Evolutionary conservation across 1,284 basidiomycete species (phyloP).

Genomic region (Cystobasidium slooffiae): DNA sequence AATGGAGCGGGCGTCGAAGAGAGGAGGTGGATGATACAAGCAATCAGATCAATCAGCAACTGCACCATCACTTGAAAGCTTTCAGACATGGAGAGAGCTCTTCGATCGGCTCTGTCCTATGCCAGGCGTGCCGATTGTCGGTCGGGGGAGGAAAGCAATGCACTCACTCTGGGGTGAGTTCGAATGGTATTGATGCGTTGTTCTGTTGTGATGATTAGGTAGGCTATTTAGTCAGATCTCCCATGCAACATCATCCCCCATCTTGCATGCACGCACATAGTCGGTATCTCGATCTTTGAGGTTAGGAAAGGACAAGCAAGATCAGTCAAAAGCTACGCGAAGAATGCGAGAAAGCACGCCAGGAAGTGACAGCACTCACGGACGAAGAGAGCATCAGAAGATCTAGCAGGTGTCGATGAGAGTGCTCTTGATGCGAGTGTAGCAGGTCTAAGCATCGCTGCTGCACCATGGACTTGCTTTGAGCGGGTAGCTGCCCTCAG

Average conservation of each 20-base stretch:
- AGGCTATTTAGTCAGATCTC: too few species aligned
- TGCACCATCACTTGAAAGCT: too few species aligned
- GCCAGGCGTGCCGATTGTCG: too few species aligned
- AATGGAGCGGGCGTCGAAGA: too few species aligned
- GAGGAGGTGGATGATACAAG: too few species aligned
- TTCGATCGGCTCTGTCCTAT: too few species aligned
- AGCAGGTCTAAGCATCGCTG: too few species aligned
- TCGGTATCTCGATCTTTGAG: slow-evolving; percentile 29
- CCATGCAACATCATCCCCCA: too few species aligned
- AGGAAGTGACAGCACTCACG: not conserved
- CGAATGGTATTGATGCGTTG: slow-evolving; percentile 71
- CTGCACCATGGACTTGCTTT: too few species aligned
- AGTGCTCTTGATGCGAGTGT: not conserved
- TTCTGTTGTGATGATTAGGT: slow-evolving; percentile 40
- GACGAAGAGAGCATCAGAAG: slow-evolving; percentile 2
- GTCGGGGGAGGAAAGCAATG: not conserved
- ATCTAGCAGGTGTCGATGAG: not conserved
- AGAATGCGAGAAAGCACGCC: not conserved
- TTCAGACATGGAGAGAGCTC: too few species aligned
- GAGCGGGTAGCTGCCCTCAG: too few species aligned
- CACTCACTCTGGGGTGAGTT: slow-evolving; percentile 64
- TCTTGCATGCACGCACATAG: slow-evolving; percentile 28
- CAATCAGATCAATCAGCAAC: too few species aligned
- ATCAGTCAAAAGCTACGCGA: not conserved
- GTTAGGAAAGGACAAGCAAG: not conserved